Evolutionary conservation across 1,284 basidiomycete genomes (phyloP).

Genomic region (Rhodotorula sp.): DNA sequence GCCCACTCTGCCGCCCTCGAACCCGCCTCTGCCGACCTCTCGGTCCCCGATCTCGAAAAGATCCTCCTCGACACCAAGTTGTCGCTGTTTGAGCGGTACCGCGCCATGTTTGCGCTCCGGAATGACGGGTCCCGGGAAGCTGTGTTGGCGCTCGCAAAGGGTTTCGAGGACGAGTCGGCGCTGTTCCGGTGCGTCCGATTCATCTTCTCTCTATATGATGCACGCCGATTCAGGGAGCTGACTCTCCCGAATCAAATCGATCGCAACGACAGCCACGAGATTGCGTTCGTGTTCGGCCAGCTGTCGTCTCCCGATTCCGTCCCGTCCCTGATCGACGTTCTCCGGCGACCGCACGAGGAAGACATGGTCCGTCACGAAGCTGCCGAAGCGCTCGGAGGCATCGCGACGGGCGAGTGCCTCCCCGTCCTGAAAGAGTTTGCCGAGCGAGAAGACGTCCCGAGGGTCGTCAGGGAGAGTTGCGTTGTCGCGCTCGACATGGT

Average conservation of each 20-base stretch:
- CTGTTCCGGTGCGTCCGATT: slow-evolving; percentile 73
- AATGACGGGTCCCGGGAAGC: slow-evolving; percentile 73
- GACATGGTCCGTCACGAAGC: slow-evolving; percentile 99
- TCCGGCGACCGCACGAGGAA: slow-evolving; percentile 71
- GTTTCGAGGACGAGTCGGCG: slow-evolving; percentile 80
- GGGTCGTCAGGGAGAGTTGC: slow-evolving; percentile 93
- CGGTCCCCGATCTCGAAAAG: slow-evolving; percentile 57
- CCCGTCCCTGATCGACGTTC: slow-evolving; percentile 74
- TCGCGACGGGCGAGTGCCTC: slow-evolving; percentile 84
- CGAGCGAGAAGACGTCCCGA: slow-evolving; percentile 69
- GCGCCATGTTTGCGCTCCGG: slow-evolving; percentile 96
- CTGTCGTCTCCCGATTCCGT: slow-evolving; percentile 85
- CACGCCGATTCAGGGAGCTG: too few relatives aligned
- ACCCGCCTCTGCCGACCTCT: slow-evolving; percentile 34
- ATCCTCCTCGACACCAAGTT: slow-evolving; percentile 67
- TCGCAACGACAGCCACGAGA: slow-evolving; percentile 70
- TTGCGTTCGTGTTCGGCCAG: slow-evolving; percentile 97
- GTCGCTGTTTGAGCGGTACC: slow-evolving; percentile 88
- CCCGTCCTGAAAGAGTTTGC: slow-evolving; percentile 85
- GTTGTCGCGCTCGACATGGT: slow-evolving; percentile 93
- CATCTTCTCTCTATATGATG: background rate
- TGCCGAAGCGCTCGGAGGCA: slow-evolving; percentile 94
- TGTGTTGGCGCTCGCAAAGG: slow-evolving; percentile 84
- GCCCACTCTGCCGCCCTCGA: slow-evolving; percentile 43
- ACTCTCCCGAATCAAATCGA: background rate